Percentiles rank a stretch among this genome's conserved stretches.
phyloP scores from a whole-genome alignment of 228 moss, liverwort and hornwort genomes.

The Sphagnum fallax region DNA sequence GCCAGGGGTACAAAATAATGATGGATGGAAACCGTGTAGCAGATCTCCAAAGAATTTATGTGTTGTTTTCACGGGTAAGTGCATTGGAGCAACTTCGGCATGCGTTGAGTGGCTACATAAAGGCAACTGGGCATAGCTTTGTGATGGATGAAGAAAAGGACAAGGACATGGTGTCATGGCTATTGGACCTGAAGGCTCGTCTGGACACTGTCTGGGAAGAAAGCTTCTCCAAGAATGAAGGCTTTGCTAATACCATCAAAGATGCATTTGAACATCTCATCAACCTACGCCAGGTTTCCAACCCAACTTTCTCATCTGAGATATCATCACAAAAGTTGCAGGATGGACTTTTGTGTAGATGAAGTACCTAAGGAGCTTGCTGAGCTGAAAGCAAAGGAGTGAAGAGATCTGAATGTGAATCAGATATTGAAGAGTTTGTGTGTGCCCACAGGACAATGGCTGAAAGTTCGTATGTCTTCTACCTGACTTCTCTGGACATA shows the following conservation, averaged over 20 bases:
- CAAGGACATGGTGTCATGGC: slow-evolving; percentile 93
- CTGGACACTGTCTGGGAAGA: slow-evolving; percentile 94
- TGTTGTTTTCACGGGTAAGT: slow-evolving; percentile 73
- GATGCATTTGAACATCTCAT: slow-evolving; percentile 98
- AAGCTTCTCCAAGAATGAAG: slow-evolving; percentile 87
- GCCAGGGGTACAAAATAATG: slow-evolving; percentile 81
- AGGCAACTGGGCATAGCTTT: slow-evolving; percentile 77
- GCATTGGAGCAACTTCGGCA: slow-evolving; percentile 74
- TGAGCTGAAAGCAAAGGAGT: too few species aligned
- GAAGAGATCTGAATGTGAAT: too few species aligned
- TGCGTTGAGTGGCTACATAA: slow-evolving; percentile 77
- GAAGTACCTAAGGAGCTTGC: too few species aligned
- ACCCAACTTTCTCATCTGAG: too few species aligned
- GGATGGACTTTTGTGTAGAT: too few species aligned
- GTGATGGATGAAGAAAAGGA: slow-evolving; percentile 99
- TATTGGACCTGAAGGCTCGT: slow-evolving; percentile 89
- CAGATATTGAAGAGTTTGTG: too few species aligned
- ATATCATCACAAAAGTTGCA: too few species aligned
- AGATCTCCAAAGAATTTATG: slow-evolving; percentile 90
- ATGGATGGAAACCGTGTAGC: slow-evolving; percentile 93
- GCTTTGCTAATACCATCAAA: slow-evolving; percentile 91
- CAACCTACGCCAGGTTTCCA: slow-evolving; percentile 81
- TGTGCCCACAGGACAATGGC: too few species aligned
- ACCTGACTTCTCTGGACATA: too few species aligned
- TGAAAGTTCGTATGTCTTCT: too few species aligned